Evolutionary conservation across 2,329 filamentous ascomycete species (phyloP).

Genomic region (Diaporthe humulicola): DNA sequence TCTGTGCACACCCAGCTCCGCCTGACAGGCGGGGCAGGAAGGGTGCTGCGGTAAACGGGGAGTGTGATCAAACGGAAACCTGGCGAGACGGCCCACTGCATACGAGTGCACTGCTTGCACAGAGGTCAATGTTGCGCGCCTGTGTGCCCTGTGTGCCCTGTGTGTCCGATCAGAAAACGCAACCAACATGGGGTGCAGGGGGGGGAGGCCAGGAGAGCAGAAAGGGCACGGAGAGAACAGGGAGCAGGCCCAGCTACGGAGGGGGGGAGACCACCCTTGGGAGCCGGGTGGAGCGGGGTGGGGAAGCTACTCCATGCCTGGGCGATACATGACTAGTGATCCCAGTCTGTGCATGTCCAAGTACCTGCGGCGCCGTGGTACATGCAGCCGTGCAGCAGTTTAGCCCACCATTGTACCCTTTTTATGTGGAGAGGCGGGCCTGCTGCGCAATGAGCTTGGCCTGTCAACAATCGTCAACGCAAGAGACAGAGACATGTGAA

Average conservation of each 20-base stretch:
- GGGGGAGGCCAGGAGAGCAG: not conserved
- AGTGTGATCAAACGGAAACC: constrained; percentile 35
- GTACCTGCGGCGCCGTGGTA: constrained; percentile 15
- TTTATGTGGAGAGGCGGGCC: constrained; percentile 16
- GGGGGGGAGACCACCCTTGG: constrained; percentile 20
- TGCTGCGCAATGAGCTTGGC: constrained; percentile 19
- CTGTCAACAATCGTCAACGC: constrained; percentile 9
- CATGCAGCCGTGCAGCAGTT: constrained; percentile 8
- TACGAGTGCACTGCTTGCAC: constrained; percentile 15
- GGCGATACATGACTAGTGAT: constrained; percentile 28
- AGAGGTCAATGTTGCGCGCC: constrained; percentile 8
- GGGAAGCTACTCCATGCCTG: constrained; percentile 20
- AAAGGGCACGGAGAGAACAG: not conserved
- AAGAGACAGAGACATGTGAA: constrained; percentile 21
- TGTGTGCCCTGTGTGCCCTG: not conserved
- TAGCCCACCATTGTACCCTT: constrained; percentile 17
- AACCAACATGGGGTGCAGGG: constrained; percentile 17
- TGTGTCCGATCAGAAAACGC: constrained; percentile 27
- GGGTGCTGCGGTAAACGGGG: constrained; percentile 25
- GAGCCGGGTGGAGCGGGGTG: constrained; percentile 18
- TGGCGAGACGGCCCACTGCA: constrained; percentile 31
- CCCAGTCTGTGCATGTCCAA: constrained; percentile 15
- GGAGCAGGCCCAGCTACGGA: constrained; percentile 7
- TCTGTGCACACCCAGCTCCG: constrained; percentile 27
- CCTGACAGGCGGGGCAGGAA: constrained; percentile 32